These are phyloP conservation scores for Colletotrichum spinosum DNA, from an alignment of 2,329 filamentous ascomycete species.

Conservation along the genomic window DNA sequence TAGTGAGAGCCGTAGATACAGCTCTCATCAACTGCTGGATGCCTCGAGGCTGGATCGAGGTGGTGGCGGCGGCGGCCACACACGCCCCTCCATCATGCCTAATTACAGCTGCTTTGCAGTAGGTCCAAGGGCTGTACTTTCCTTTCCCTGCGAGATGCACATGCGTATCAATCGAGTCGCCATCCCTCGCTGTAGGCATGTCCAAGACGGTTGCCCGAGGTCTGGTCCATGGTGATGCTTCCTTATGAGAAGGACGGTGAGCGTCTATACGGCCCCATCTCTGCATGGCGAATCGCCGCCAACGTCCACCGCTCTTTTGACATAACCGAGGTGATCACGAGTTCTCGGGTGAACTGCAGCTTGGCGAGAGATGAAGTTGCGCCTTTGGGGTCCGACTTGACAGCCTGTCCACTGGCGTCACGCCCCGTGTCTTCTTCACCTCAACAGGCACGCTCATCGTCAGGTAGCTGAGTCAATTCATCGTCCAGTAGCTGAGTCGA, in stretches of 20 bases:
- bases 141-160: slow-evolving; percentile 33
- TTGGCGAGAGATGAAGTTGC: slow-evolving; percentile 28
- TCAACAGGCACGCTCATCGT: slow-evolving; percentile 36
- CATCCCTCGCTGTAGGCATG: slow-evolving; percentile 29
- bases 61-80: slow-evolving; percentile 4
- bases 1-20: slow-evolving; percentile 1
- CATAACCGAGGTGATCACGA: slow-evolving; percentile 33
- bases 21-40: slow-evolving; percentile 13
- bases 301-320: slow-evolving; percentile 37
- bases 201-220: slow-evolving; percentile 17
- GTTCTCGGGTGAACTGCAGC: slow-evolving; percentile 24
- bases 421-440: slow-evolving; percentile 29
- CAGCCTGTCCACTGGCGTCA: slow-evolving; percentile 21
- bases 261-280: slow-evolving; percentile 24
- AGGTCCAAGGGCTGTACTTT: slow-evolving; percentile 30
- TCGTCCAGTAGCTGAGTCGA: slow-evolving; percentile 24
- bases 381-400: neutral
- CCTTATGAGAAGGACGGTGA: slow-evolving; percentile 30
- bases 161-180: slow-evolving; percentile 20
- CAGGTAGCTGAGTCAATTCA: neutral
- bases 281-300: slow-evolving; percentile 12
- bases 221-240: slow-evolving; percentile 29
- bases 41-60: slow-evolving; percentile 18
- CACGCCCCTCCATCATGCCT: slow-evolving; percentile 22
- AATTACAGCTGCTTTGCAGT: slow-evolving; percentile 18